Evolutionary conservation across 2,329 filamentous ascomycete genomes (phyloP).

Genomic region (Didymella lethalis): DNA sequence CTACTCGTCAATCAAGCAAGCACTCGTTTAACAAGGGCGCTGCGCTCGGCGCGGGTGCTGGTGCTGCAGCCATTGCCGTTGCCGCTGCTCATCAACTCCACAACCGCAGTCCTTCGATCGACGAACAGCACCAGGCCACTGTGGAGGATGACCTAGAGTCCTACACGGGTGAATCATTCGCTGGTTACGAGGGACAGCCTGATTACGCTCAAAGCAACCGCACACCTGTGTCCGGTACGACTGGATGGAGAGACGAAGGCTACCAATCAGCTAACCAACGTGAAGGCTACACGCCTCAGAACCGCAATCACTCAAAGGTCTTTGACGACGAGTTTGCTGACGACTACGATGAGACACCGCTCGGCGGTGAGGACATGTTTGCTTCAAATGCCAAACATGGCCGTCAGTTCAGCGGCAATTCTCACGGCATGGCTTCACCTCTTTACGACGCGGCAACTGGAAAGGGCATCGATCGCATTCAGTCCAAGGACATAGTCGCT

Average conservation of each 20-base stretch:
- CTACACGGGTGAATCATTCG: constrained; percentile 46
- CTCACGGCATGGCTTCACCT: constrained; percentile 87
- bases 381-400: constrained; percentile 57
- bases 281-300: constrained; percentile 57
- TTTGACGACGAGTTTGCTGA: constrained; percentile 64
- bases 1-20: constrained; percentile 40
- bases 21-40: constrained; percentile 42
- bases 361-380: constrained; percentile 56
- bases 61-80: constrained; percentile 63
- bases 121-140: constrained; percentile 46
- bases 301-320: constrained; percentile 56
- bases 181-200: constrained; percentile 45
- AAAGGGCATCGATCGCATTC: constrained; percentile 85
- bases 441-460: constrained; percentile 91
- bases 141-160: constrained; percentile 51
- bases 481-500: constrained; percentile 95
- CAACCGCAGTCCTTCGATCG: constrained; percentile 39
- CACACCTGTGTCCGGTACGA: constrained; percentile 58
- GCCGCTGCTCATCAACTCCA: constrained; percentile 57
- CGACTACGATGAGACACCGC: constrained; percentile 57
- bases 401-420: constrained; percentile 84
- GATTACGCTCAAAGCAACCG: constrained; percentile 42
- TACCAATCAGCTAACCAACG: constrained; percentile 81
- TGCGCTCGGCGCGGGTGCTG: constrained; percentile 55
- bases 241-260: constrained; percentile 76